A percentile compares a stretch with the other conserved stretches of the same genome.
These are phyloP conservation scores for Trichaptum fuscoviolaceum DNA, from an alignment of 768 basidiomycete genomes.

Conservation along the genomic window DNA sequence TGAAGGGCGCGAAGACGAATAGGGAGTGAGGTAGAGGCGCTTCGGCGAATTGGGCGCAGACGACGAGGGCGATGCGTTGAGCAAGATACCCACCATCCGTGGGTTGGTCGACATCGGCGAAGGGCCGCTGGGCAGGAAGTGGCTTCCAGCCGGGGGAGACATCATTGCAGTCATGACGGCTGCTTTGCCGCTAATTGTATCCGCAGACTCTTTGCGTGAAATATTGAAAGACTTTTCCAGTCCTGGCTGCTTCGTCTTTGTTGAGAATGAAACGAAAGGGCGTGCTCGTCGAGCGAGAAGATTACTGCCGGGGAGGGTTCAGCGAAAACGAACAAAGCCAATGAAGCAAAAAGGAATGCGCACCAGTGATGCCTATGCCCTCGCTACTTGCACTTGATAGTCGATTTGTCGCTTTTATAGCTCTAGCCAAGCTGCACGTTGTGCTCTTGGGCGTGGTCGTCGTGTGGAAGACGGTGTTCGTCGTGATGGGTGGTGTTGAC, in stretches of 20 bases:
- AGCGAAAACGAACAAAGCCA: neutral
- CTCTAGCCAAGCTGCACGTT: neutral
- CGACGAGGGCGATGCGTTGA: constrained; percentile 18
- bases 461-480: neutral
- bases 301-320: neutral
- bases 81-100: neutral
- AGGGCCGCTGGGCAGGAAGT: neutral
- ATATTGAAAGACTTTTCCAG: neutral
- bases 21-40: constrained; percentile 14
- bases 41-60: constrained; percentile 17
- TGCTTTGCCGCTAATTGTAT: neutral
- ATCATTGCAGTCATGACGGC: neutral
- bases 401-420: neutral
- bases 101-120: neutral
- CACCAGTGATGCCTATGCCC: neutral
- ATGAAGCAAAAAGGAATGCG: neutral
- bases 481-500: neutral
- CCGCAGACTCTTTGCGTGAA: neutral
- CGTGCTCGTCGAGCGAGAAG: neutral
- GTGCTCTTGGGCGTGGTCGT: neutral
- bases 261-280: neutral
- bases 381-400: neutral
- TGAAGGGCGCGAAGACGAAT: constrained; percentile 8
- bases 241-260: neutral
- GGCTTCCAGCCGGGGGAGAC: neutral